Evolutionary conservation across 2,329 filamentous ascomycete genomes (phyloP), one percentile per base, ranked within the genome.

Genomic region (Colletotrichum orchidophilum): DNA sequence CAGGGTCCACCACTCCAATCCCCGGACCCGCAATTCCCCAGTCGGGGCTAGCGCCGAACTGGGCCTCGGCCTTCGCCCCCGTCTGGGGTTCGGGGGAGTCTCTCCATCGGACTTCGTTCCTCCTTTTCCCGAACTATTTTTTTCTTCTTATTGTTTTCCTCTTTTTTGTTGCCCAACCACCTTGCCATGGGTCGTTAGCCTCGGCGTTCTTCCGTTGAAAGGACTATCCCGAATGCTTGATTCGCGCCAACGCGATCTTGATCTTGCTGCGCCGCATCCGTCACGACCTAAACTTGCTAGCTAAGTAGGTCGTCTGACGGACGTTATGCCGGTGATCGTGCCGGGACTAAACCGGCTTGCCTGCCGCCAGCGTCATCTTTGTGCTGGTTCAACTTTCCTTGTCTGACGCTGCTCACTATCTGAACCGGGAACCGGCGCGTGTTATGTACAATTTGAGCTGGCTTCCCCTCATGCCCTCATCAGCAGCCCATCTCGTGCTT

Each of bases 11-110:
- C 39, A 46, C 7, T 33, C 39, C 39, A 60, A 59, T 27, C 64
- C 68, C 58, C 58, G 58, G 53, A 59, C 50, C 64, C 69, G 63
- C n/a, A 60, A 54, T 63, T 69, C 59, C 69, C 69, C 64, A 69
- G 69, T 63, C 46, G 42, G 59, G 64, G 53, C 64, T 71, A 71
- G 69, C 59, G 64, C 15, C 42, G n/a, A 21, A 46, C 31, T 24
- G 27, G 52, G 65, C 69, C 69, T 71, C 69, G 69, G 69, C 64
- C 39, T 59, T 68, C 58, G 27, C 33, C 69, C 69, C 59, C 69
- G 59, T 71, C 69, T 71, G 69, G 69, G 68, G 69, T 63, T 71
- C 31, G 57, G 24, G 65, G 58, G 58, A 46, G 35, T 21, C 68
- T 71, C 63, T 52, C 52, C 68, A 27, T 6, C 58, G 53, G 58